Evolutionary conservation across 1,284 basidiomycete species (phyloP), one percentile per base, ranked within the genome.

Genomic region (Tilletia indica): DNA sequence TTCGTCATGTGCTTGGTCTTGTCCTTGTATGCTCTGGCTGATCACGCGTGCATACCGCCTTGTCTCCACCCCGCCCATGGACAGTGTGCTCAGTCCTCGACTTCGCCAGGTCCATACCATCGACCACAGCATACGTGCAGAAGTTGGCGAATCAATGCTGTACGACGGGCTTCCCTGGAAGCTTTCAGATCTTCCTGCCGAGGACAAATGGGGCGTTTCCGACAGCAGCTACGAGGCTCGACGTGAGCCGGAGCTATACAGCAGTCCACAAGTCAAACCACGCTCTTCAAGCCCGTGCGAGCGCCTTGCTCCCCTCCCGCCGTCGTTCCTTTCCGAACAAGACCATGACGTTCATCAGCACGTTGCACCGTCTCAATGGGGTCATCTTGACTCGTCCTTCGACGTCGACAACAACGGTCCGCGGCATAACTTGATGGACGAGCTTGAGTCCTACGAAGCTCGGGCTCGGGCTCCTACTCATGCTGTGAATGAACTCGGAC

Each of bases 191-290:
- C n/a, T 19, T 19, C 5, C 5, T 19, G 14, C 16, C 4, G 14
- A 54, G 19, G 49, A 54, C 49, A 19, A 19, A 5, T 5, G 21
- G 14, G 19, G 8, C 49, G 16, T 54, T 19, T 5, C 49, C 4
- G 16, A 19, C 4, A 25, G 49, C 16, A 25, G 8, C 8, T 5
- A 25, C 49, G 16, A 54, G 49, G 49, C 19, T 5, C 42, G 12
- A 45, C 42, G 42, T 12, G 42, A 45, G 5, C 42, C 42, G 42
- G 42, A 45, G 42, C 42, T 12, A 12, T 45, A 54, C 49, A 54
- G 49, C 49, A 54, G 49, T 54, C 49, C 49, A 4, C 49, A 54
- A 25, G 49, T 54, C 49, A 54, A 54, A 19, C 49, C 49, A 19
- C 49, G 49, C 5, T n/a, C 19, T 4, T 54, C 49, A 4, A 54